A percentile compares a stretch with the other conserved stretches of the same genome.
Evolutionary conservation across 1,139 yeast species (phyloP).

Genomic region (Geotrichum histeridarum): DNA sequence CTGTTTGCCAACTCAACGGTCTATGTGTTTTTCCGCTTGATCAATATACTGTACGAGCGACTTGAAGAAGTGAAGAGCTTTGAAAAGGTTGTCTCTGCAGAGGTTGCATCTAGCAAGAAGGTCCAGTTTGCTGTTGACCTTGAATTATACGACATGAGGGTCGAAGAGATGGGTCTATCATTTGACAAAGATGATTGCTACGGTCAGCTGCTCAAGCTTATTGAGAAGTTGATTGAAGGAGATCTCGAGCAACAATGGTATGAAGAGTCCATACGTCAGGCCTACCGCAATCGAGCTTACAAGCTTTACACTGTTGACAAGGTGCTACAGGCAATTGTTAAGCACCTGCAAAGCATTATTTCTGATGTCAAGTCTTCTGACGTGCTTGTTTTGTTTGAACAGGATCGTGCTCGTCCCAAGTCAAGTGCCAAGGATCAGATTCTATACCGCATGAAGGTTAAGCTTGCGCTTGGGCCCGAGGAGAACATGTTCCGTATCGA

Average conservation of each 20-base stretch:
- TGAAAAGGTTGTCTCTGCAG: conserved; percentile 66
- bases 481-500: conserved; percentile 90
- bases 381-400: conserved; percentile 72
- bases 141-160: conserved; percentile 72
- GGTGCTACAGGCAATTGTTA: conserved; percentile 82
- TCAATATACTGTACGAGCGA: conserved; percentile 76
- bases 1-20: conserved; percentile 87
- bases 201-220: conserved; percentile 63
- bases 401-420: conserved; percentile 56
- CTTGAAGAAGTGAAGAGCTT: conserved; percentile 64
- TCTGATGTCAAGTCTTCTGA: conserved; percentile 78
- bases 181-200: conserved; percentile 75
- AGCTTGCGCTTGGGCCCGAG: conserved; percentile 72
- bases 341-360: conserved; percentile 76
- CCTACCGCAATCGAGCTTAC: conserved; percentile 88
- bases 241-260: conserved; percentile 92
- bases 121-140: conserved; percentile 87
- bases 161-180: conserved; percentile 73
- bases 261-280: conserved; percentile 93
- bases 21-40: conserved; percentile 83
- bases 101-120: conserved; percentile 51
- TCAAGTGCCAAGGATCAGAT: conserved; percentile 81
- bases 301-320: conserved; percentile 90
- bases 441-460: conserved; percentile 79
- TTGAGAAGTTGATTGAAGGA: conserved; percentile 79